These are phyloP conservation scores for Kodamaea derodonti DNA, from an alignment of 1,139 yeast species.

Conservation along the genomic window DNA sequence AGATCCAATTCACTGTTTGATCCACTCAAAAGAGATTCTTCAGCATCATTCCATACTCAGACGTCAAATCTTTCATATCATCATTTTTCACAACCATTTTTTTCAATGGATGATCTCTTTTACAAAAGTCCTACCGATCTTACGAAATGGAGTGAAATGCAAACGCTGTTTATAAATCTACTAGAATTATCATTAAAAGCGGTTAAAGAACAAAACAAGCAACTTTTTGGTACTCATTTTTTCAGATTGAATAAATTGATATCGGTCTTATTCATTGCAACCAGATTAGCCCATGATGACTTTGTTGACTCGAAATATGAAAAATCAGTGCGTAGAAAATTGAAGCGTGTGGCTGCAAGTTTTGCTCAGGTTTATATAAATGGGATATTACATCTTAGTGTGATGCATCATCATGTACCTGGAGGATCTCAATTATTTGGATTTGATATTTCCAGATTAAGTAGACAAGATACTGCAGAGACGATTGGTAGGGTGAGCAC, in stretches of 20 bases:
- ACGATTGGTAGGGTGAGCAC: neutral
- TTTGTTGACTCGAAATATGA: slow-evolving; percentile 44
- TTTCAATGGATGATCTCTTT: slow-evolving; percentile 42
- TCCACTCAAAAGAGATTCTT: slow-evolving; percentile 38
- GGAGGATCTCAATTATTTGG: slow-evolving; percentile 23
- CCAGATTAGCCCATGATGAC: slow-evolving; percentile 51
- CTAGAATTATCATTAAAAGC: slow-evolving; percentile 47
- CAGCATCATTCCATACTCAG: slow-evolving; percentile 31
- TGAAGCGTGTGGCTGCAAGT: slow-evolving; percentile 49
- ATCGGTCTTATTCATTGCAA: slow-evolving; percentile 46
- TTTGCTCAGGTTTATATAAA: slow-evolving; percentile 60
- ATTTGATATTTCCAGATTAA: slow-evolving; percentile 27
- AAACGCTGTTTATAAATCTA: slow-evolving; percentile 42
- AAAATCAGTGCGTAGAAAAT: slow-evolving; percentile 40
- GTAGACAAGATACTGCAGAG: slow-evolving; percentile 14
- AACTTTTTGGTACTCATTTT: slow-evolving; percentile 50
- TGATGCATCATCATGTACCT: slow-evolving; percentile 26
- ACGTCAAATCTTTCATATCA: slow-evolving; percentile 33
- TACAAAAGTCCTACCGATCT: slow-evolving; percentile 57
- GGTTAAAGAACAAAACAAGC: slow-evolving; percentile 45
- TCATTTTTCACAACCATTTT: slow-evolving; percentile 42
- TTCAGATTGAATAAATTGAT: slow-evolving; percentile 47
- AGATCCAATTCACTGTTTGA: slow-evolving; percentile 19
- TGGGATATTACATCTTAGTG: slow-evolving; percentile 50
- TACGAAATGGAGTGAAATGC: slow-evolving; percentile 53